A percentile compares a stretch with the other conserved stretches of the same genome.
Evolutionary conservation across 768 basidiomycete species (phyloP).

Genomic region (Tricholoma saponaceum): DNA sequence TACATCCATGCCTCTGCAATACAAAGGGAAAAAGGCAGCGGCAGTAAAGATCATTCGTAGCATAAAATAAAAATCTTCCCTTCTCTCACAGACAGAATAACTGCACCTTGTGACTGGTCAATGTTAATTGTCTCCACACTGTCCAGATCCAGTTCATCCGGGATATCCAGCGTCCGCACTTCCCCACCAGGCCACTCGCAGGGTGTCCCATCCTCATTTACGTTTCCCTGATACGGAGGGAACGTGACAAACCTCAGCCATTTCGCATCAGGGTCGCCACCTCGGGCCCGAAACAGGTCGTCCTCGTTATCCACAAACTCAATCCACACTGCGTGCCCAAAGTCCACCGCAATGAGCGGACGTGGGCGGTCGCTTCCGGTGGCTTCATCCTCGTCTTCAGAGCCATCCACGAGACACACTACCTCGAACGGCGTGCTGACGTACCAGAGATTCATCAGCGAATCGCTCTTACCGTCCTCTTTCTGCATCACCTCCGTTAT

Average conservation of each 20-base stretch:
- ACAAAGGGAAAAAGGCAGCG: neutral
- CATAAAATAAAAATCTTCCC: slow-evolving; percentile 73
- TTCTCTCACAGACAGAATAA: slow-evolving; percentile 62
- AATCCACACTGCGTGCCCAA: slow-evolving; percentile 85
- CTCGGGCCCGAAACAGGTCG: slow-evolving; percentile 11
- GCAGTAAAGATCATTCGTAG: slow-evolving; percentile 39
- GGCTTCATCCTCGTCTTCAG: slow-evolving; percentile 37
- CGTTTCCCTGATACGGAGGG: slow-evolving; percentile 45
- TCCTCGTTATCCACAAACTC: slow-evolving; percentile 46
- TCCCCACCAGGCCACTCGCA: slow-evolving; percentile 33
- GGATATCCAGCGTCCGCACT: slow-evolving; percentile 60
- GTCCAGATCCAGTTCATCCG: slow-evolving; percentile 60
- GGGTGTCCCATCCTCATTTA: slow-evolving; percentile 17
- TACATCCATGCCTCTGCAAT: neutral
- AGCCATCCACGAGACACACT: slow-evolving; percentile 55
- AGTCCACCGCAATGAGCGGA: slow-evolving; percentile 78
- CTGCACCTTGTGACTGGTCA: slow-evolving; percentile 71
- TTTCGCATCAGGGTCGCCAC: slow-evolving; percentile 36
- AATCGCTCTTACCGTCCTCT: slow-evolving; percentile 36
- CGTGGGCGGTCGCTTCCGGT: slow-evolving; percentile 45
- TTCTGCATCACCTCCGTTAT: slow-evolving; percentile 10
- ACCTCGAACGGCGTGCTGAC: slow-evolving; percentile 69
- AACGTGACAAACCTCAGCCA: slow-evolving; percentile 70
- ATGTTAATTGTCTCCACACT: slow-evolving; percentile 74
- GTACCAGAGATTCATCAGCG: slow-evolving; percentile 68